Evolutionary conservation across 305 asterid species (phyloP), one percentile per base, ranked within the genome.

Genomic region (Fraxinus nigra): DNA sequence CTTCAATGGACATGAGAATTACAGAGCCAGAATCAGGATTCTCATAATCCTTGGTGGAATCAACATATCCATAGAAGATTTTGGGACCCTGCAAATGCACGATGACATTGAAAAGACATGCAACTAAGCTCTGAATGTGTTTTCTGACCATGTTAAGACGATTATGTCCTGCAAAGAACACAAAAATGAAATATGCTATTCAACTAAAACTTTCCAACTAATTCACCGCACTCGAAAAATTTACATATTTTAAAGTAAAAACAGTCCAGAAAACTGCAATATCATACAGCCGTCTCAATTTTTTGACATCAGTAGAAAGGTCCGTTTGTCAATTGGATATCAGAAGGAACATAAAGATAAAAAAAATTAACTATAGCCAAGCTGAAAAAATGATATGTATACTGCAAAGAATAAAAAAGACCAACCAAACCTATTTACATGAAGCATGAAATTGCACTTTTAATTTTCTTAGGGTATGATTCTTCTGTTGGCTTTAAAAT

Each of bases 1-100:
- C 87, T 84, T 92, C 92, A 14, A 94, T 72, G 80, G 95, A 93
- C 94, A 89, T 90, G 83, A 91, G 97, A 83, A 92, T 75, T 79
- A 90, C 91, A 11, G 97, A 88, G 33, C 97, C 99, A 81, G 98
- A 86, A 91, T 94, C 95, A 40, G 97, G 98, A 77, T 75, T 59
- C 48, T 83, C 59, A 75, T 73, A 63, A 84, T 82, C 84, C 79
- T 88, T 84, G 74, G 28, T 43, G 61, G 88, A 83, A 80, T 89
- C 83, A 18, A 67, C 84, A 72, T 63, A 80, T 80, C 65, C 85
- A 74, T 26, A 86, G 91, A 93, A 95, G 84, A 92, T 87, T 77
- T 77, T 51, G 33, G 94, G 96, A 67, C 93, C 95, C 85, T 91
- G 97, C 88, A 95, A 86, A 88, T 94, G 97, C 83, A 93, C 86